Conservation (phyloP, 2,329 filamentous ascomycete genomes). For the Pseudogymnoascus pannorum region DNA sequence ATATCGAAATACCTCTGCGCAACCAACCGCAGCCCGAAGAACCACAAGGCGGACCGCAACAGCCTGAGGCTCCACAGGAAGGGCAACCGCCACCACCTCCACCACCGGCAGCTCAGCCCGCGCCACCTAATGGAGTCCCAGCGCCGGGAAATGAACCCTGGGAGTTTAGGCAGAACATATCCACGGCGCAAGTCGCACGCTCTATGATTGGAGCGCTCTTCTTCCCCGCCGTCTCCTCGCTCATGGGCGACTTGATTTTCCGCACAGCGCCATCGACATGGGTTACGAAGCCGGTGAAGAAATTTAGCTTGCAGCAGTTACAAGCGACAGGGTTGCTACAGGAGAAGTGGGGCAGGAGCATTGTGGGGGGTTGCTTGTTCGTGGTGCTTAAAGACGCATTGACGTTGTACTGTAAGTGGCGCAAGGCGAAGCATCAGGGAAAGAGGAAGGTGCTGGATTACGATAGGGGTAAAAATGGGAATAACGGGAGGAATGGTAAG, state of each 20-base stretch:
- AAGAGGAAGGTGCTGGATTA: conserved; percentile 41
- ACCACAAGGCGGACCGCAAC: neutral
- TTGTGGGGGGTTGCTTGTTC: conserved; percentile 83
- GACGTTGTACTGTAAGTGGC: conserved; percentile 56
- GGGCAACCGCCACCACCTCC: neutral
- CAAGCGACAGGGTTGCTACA: conserved; percentile 62
- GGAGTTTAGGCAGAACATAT: conserved; percentile 30
- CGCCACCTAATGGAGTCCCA: neutral
- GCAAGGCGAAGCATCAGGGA: conserved; percentile 48
- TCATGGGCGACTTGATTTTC: conserved; percentile 69
- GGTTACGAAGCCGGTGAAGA: conserved; percentile 40
- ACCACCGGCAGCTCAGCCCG: neutral
- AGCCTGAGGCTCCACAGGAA: neutral
- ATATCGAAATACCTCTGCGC: neutral
- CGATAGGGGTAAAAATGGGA: conserved; percentile 1
- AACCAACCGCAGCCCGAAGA: neutral
- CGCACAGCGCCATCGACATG: conserved; percentile 60
- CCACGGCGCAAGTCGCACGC: conserved; percentile 48
- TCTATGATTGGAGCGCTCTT: conserved; percentile 63
- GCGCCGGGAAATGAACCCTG: conserved; percentile 12
- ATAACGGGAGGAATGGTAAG: neutral
- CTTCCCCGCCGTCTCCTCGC: conserved; percentile 73
- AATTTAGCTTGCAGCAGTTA: conserved; percentile 25
- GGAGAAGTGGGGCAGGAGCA: conserved; percentile 78
- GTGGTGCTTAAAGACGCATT: conserved; percentile 70